Conservation (phyloP, 257 asterid genomes). For the Marsdenia floribunda region DNA sequence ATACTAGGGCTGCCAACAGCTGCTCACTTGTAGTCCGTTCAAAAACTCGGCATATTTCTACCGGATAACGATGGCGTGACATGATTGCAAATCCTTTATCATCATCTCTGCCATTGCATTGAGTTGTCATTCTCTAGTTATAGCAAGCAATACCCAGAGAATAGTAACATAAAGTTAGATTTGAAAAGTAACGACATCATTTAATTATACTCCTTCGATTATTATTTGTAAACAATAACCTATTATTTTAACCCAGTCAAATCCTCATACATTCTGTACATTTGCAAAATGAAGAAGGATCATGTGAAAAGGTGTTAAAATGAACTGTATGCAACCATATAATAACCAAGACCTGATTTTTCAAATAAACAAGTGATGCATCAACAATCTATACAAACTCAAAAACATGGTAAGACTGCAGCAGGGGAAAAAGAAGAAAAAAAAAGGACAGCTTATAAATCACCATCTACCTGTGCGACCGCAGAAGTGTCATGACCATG, state of each 20-base stretch:
- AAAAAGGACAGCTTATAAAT: constrained; percentile 6
- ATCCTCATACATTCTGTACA: background rate
- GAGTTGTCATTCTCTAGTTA: constrained; percentile 11
- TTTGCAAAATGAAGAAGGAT: background rate
- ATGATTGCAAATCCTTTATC: constrained; percentile 92
- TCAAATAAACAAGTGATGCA: background rate
- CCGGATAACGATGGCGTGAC: constrained; percentile 97
- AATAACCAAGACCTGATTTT: background rate
- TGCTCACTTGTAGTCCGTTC: constrained; percentile 78
- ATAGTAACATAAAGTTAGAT: background rate
- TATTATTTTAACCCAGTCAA: background rate
- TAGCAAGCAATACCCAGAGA: background rate
- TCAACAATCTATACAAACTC: background rate
- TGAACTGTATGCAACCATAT: background rate
- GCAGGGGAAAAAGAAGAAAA: constrained; percentile 7
- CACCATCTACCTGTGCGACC: constrained; percentile 81
- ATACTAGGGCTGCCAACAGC: constrained; percentile 49
- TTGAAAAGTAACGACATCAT: background rate
- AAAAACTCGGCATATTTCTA: constrained; percentile 71
- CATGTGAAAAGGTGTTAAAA: background rate
- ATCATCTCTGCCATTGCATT: constrained; percentile 68
- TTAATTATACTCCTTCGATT: background rate
- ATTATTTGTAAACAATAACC: background rate
- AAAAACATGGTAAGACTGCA: background rate
- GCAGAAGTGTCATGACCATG: constrained; percentile 87